A percentile compares a stretch with the other conserved stretches of the same genome.
Conservation (phyloP, 768 basidiomycete genomes). For the Lentinula lateritia region DNA sequence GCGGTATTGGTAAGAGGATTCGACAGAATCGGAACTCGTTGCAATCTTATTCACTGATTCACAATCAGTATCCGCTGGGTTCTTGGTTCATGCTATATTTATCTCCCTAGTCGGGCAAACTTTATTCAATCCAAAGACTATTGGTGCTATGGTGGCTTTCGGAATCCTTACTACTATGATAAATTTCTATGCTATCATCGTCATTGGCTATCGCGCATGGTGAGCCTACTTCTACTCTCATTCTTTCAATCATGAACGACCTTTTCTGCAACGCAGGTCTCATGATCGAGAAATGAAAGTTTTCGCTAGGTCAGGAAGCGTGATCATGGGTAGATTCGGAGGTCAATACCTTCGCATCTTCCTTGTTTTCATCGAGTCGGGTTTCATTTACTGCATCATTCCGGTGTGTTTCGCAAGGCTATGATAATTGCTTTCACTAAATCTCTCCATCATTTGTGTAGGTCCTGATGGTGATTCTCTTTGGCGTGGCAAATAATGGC, state of each 20-base stretch:
- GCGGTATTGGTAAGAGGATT: neutral
- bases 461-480: neutral
- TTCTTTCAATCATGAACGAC: neutral
- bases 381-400: neutral
- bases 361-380: neutral
- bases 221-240: neutral
- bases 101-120: neutral
- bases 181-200: neutral
- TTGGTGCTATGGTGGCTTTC: neutral
- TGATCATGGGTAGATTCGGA: neutral
- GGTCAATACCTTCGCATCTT: neutral
- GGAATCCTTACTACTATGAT: neutral
- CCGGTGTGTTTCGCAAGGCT: neutral
- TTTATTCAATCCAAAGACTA: neutral
- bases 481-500: neutral
- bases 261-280: neutral
- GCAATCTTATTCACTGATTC: neutral
- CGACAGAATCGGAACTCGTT: too few species aligned
- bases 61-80: neutral
- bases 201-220: conserved; percentile 1
- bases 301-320: neutral
- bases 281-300: neutral
- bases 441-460: neutral
- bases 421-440: neutral
- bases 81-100: neutral